These are phyloP conservation scores for Populus hybrid DNA, from an alignment of 441 rosid species.

Conservation along the genomic window DNA sequence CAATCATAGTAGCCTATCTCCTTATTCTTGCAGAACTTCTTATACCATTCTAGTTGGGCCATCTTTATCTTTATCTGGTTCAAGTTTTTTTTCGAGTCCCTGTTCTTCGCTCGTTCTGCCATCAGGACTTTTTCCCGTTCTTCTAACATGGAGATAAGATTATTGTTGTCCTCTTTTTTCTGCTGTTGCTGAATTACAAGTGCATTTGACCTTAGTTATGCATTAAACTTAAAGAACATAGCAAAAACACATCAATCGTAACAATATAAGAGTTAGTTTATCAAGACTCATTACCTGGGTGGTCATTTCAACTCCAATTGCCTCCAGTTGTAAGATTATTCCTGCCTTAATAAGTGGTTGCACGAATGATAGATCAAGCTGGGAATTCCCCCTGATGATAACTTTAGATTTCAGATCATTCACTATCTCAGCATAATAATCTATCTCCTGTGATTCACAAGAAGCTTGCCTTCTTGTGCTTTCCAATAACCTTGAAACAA, in stretches of 20 bases:
- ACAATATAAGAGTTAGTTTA: background rate
- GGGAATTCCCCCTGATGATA: slow-evolving; percentile 19
- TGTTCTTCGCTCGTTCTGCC: slow-evolving; percentile 10
- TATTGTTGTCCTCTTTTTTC: background rate
- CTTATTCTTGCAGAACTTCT: slow-evolving; percentile 26
- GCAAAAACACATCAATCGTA: no score
- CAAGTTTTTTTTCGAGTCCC: slow-evolving; percentile 30
- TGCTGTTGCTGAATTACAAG: slow-evolving; percentile 15
- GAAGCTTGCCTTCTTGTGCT: slow-evolving; percentile 2
- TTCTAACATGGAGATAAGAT: slow-evolving; percentile 22
- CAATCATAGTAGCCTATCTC: slow-evolving; percentile 52
- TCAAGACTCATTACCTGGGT: slow-evolving; percentile 21
- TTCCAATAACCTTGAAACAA: slow-evolving; percentile 24
- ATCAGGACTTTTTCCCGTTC: slow-evolving; percentile 14
- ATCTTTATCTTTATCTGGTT: slow-evolving; percentile 37
- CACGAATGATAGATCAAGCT: background rate
- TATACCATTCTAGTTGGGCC: slow-evolving; percentile 58
- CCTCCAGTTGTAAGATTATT: slow-evolving; percentile 28
- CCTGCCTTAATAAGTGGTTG: slow-evolving; percentile 25
- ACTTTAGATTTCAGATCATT: slow-evolving; percentile 11
- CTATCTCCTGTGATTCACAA: slow-evolving; percentile 7
- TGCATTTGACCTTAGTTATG: background rate
- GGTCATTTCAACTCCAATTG: slow-evolving; percentile 25
- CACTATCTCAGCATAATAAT: slow-evolving; percentile 21
- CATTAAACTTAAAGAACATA: no score